These are phyloP conservation scores for Fusarium illudens DNA, from an alignment of 2,329 filamentous ascomycete species.

Conservation along the genomic window DNA sequence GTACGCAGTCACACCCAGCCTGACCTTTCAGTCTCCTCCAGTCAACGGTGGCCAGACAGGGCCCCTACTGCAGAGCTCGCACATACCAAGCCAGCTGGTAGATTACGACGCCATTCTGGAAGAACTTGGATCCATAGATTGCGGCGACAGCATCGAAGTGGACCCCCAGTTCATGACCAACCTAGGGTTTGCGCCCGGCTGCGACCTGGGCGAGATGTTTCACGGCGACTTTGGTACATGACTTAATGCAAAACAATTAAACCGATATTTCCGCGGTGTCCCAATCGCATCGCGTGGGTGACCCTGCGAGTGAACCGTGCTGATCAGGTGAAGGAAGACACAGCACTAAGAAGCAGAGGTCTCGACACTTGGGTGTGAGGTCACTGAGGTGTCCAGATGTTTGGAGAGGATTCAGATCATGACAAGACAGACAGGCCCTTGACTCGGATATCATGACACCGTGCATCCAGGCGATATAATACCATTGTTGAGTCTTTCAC, in stretches of 20 bases:
- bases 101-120: conserved; percentile 64
- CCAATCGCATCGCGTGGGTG: neutral
- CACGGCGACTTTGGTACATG: conserved; percentile 50
- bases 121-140: conserved; percentile 61
- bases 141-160: conserved; percentile 58
- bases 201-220: conserved; percentile 64
- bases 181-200: conserved; percentile 69
- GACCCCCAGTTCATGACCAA: conserved; percentile 74
- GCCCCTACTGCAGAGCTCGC: conserved; percentile 30
- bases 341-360: neutral
- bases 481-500: neutral
- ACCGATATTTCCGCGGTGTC: conserved; percentile 5
- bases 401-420: neutral
- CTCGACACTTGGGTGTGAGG: neutral
- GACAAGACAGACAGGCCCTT: neutral
- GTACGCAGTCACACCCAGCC: conserved; percentile 37
- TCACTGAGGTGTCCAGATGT: neutral
- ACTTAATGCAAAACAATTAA: conserved; percentile 32
- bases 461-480: neutral
- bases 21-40: conserved; percentile 39
- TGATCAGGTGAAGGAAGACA: neutral
- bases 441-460: neutral
- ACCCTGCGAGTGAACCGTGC: neutral
- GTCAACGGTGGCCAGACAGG: conserved; percentile 31
- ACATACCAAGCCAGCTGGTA: conserved; percentile 41